Evolutionary conservation across 148 eudicot species (phyloP).

Genomic region (Silene uniflora): DNA sequence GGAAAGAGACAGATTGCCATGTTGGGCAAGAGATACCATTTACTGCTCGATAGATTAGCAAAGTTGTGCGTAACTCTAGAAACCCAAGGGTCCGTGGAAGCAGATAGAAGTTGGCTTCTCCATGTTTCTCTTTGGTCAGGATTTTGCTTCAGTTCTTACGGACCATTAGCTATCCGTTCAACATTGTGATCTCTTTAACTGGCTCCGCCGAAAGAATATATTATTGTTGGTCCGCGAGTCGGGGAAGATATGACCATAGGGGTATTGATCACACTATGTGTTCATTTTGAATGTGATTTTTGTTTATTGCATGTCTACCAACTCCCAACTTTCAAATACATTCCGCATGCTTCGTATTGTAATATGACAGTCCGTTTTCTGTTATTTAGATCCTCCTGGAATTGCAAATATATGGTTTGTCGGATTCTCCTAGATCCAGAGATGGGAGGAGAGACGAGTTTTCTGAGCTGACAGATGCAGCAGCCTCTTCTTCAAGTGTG

Average conservation of each 20-base stretch:
- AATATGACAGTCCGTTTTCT: neutral
- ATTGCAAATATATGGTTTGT: slow-evolving; percentile 91
- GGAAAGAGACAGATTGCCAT: neutral
- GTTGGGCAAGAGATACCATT: too few species aligned
- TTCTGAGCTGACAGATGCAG: slow-evolving; percentile 33
- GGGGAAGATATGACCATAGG: too few species aligned
- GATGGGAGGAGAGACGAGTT: slow-evolving; percentile 65
- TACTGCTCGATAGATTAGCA: too few species aligned
- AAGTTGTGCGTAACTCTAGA: neutral
- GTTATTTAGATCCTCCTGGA: slow-evolving; percentile 67
- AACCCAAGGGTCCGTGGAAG: neutral
- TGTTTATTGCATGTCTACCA: slow-evolving; percentile 1
- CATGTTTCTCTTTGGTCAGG: neutral
- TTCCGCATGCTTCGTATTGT: neutral
- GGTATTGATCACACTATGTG: too few species aligned
- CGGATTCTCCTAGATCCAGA: slow-evolving; percentile 66
- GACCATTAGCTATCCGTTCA: neutral
- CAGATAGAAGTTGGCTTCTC: neutral
- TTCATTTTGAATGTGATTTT: too few species aligned
- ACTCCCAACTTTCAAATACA: neutral
- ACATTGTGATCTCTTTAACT: too few species aligned
- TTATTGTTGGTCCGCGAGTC: too few species aligned
- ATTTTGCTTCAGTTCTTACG: too few species aligned
- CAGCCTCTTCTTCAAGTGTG: slow-evolving; percentile 35
- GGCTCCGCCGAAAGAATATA: too few species aligned